Conservation (phyloP, 257 asterid genomes). For the Scutellaria barbata region DNA sequence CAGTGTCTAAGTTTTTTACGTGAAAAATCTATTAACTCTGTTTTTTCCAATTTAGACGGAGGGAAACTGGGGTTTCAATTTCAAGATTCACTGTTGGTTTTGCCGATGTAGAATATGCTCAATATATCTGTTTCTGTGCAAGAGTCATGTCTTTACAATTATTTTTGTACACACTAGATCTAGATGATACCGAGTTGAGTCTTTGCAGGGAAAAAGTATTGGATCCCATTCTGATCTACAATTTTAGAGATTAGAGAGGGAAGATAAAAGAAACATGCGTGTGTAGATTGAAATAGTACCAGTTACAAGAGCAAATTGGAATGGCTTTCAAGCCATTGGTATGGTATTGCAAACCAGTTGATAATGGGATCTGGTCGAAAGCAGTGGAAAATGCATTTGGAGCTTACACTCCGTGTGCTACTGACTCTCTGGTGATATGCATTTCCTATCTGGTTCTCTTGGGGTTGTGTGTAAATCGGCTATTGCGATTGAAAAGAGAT, state of each 20-base stretch:
- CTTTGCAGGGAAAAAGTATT: slow-evolving; percentile 32
- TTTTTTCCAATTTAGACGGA: background rate
- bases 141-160: background rate
- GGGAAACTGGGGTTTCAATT: background rate
- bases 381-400: slow-evolving; percentile 88
- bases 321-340: slow-evolving; percentile 82
- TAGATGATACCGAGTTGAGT: slow-evolving; percentile 25
- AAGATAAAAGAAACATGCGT: slow-evolving; percentile 23
- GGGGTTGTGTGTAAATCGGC: slow-evolving; percentile 65
- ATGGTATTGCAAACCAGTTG: slow-evolving; percentile 90
- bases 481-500: slow-evolving; percentile 63
- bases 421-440: slow-evolving; percentile 72
- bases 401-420: slow-evolving; percentile 86
- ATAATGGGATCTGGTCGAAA: slow-evolving; percentile 78
- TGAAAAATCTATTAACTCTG: background rate
- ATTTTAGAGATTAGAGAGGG: slow-evolving; percentile 25
- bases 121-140: slow-evolving; percentile 13
- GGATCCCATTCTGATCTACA: slow-evolving; percentile 16
- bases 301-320: slow-evolving; percentile 28
- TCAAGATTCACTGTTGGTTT: background rate
- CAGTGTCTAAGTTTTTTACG: background rate
- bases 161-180: background rate
- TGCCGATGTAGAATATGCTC: background rate
- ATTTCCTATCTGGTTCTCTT: slow-evolving; percentile 71
- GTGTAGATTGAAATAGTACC: slow-evolving; percentile 35